phyloP scores from a whole-genome alignment of 257 asterid genomes.

The Scutellaria minor region DNA sequence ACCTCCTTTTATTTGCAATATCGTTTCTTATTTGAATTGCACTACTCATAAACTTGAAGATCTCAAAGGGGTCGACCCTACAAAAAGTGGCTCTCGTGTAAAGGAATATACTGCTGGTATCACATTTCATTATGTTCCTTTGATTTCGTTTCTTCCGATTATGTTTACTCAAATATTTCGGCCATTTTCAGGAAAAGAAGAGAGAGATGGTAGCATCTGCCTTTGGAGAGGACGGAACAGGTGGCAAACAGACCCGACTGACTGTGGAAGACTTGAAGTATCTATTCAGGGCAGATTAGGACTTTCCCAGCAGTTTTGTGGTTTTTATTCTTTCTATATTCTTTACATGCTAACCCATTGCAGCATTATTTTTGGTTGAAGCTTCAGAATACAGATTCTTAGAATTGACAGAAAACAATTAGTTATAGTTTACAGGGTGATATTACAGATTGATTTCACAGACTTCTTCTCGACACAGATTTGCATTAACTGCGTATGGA shows the following conservation, averaged over 20 bases:
- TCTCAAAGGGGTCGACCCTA: background rate
- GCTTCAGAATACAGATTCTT: conserved; percentile 23
- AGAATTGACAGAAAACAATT: conserved; percentile 33
- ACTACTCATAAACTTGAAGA: background rate
- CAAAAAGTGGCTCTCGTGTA: background rate
- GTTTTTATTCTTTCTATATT: conserved; percentile 39
- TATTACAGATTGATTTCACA: conserved; percentile 11
- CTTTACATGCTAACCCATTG: conserved; percentile 46
- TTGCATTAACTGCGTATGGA: conserved; percentile 3
- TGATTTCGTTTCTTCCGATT: background rate
- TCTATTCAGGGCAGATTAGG: conserved; percentile 55
- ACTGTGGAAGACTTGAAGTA: conserved; percentile 82
- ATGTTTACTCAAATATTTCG: background rate
- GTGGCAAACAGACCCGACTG: conserved; percentile 72
- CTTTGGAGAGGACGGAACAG: conserved; percentile 84
- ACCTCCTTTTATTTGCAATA: conserved; percentile 13
- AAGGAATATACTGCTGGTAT: background rate
- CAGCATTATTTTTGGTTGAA: conserved; percentile 37
- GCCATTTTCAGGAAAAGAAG: conserved; percentile 70
- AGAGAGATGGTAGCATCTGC: conserved; percentile 95
- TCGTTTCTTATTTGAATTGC: background rate
- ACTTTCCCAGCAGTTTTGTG: background rate
- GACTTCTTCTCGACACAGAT: conserved; percentile 8
- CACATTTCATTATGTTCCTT: background rate
- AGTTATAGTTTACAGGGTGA: conserved; percentile 29